These are phyloP conservation scores for Xanthoceras sorbifolium DNA, from an alignment of 345 rosid species.

Conservation along the genomic window DNA sequence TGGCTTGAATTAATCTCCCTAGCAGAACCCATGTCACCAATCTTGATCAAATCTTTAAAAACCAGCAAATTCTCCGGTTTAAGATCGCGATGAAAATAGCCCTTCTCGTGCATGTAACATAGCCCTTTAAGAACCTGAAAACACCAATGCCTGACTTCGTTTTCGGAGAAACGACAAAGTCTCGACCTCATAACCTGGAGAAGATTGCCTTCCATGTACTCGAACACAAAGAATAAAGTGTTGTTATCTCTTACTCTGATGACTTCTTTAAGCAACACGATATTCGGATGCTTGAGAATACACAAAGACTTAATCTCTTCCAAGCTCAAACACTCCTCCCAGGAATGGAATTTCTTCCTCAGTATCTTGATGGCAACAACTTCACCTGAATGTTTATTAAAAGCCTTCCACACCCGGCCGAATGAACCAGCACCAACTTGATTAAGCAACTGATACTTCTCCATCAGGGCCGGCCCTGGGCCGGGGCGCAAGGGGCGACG, in stretches of 20 bases:
- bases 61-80: constrained; percentile 51
- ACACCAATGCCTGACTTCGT: constrained; percentile 42
- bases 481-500: too few relatives aligned
- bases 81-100: constrained; percentile 53
- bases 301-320: constrained; percentile 40
- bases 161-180: constrained; percentile 30
- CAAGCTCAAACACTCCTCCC: constrained; percentile 44
- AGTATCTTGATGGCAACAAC: constrained; percentile 9
- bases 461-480: neutral
- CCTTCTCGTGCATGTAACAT: constrained; percentile 41
- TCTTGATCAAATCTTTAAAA: constrained; percentile 33
- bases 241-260: constrained; percentile 33
- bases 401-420: neutral
- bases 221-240: constrained; percentile 43
- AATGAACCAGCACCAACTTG: constrained; percentile 9
- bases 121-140: constrained; percentile 53
- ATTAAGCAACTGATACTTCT: neutral
- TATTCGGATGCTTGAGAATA: constrained; percentile 44
- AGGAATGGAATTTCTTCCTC: constrained; percentile 22
- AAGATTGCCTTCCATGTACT: constrained; percentile 49
- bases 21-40: constrained; percentile 56
- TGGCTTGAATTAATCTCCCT: constrained; percentile 41
- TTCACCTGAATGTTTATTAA: neutral
- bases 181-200: constrained; percentile 39
- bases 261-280: constrained; percentile 50